These are phyloP conservation scores for Penicillium longicatenatum DNA, from an alignment of 495 filamentous ascomycete genomes.

Conservation along the genomic window DNA sequence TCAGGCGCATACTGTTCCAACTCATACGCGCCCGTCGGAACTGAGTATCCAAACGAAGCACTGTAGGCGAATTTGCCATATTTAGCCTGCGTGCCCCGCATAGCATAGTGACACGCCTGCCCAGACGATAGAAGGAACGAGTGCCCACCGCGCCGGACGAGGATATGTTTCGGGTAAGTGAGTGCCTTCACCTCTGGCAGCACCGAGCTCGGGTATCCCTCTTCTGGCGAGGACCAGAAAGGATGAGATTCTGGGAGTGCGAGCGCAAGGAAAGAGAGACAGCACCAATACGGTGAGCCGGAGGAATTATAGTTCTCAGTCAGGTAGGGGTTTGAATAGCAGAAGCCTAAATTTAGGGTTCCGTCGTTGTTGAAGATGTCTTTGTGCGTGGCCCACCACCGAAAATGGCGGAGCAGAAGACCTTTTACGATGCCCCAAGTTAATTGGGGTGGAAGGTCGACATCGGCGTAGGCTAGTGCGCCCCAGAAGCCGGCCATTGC, in stretches of 20 bases:
- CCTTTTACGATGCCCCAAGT: slow-evolving; percentile 80
- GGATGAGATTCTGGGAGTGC: slow-evolving; percentile 27
- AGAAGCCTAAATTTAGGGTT: slow-evolving; percentile 75
- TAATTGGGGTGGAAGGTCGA: slow-evolving; percentile 68
- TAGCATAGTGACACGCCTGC: slow-evolving; percentile 76
- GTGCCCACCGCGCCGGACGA: slow-evolving; percentile 59
- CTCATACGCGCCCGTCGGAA: slow-evolving; percentile 72
- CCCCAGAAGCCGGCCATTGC: slow-evolving; percentile 85
- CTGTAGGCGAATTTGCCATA: slow-evolving; percentile 80
- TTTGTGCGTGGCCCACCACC: slow-evolving; percentile 75
- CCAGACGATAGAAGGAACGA: slow-evolving; percentile 74
- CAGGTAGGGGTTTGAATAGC: slow-evolving; percentile 74
- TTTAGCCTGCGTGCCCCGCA: slow-evolving; percentile 78
- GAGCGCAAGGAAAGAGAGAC: slow-evolving; percentile 73
- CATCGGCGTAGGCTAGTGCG: slow-evolving; percentile 70
- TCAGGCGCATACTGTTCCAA: slow-evolving; percentile 76
- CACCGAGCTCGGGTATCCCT: slow-evolving; percentile 55
- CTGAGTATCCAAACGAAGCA: slow-evolving; percentile 72
- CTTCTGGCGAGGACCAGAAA: slow-evolving; percentile 58
- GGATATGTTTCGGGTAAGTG: slow-evolving; percentile 70
- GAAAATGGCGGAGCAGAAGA: slow-evolving; percentile 68
- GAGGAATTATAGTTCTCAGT: slow-evolving; percentile 83
- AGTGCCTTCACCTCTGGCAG: slow-evolving; percentile 58
- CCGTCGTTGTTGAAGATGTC: slow-evolving; percentile 74
- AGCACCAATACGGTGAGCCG: slow-evolving; percentile 46